Conservation (phyloP, 2,329 filamentous ascomycete genomes). For the Aspergillus sp. region DNA sequence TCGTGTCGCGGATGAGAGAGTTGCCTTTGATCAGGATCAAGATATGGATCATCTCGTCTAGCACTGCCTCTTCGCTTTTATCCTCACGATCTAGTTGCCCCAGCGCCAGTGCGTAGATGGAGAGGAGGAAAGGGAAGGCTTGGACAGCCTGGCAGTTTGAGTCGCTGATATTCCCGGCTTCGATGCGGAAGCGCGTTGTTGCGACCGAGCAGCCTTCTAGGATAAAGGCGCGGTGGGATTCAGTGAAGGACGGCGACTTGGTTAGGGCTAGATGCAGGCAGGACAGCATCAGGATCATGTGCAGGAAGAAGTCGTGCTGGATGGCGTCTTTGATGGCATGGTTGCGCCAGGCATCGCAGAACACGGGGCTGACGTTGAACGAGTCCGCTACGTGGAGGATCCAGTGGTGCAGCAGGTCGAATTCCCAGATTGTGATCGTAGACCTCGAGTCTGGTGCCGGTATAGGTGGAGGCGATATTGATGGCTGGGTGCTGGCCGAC, state of each 20-base stretch:
- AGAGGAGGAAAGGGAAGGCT: not conserved
- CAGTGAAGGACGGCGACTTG: not conserved
- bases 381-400: not conserved
- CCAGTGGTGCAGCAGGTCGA: not conserved
- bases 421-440: not conserved
- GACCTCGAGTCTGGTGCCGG: not conserved
- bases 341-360: not conserved
- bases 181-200: not conserved
- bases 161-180: not conserved
- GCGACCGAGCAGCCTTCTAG: not conserved
- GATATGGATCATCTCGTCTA: not conserved
- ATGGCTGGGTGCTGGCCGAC: not conserved
- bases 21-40: not conserved
- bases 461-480: not conserved
- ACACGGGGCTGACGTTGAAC: not conserved
- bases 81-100: not conserved
- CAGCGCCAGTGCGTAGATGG: not conserved
- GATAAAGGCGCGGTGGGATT: not conserved
- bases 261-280: not conserved
- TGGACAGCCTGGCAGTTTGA: not conserved
- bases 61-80: not conserved
- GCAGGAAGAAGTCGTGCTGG: not conserved
- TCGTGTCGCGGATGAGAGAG: not conserved
- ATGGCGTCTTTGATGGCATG: not conserved
- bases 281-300: not conserved